Base-by-base conservation (phyloP, 2,329 filamentous ascomycete species). In the Microcyclosporella mali region DNA sequence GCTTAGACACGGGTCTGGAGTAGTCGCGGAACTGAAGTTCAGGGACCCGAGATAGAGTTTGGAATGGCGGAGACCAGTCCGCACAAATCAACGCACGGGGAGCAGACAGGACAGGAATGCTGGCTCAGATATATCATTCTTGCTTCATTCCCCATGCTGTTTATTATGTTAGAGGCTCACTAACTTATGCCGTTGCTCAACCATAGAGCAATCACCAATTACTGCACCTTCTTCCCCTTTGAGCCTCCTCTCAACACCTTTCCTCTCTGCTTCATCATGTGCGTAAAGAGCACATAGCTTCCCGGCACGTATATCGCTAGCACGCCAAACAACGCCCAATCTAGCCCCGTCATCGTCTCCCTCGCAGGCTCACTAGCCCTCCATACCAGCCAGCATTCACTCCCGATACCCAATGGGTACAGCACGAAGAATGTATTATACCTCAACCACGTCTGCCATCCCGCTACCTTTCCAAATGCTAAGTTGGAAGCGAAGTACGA, bases 371-470 rank as follows among this genome's bases (percentile, higher is more conserved):
- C 73, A 37, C 84, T 75, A 1, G 86, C 55, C 43, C 75, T 71
- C 62, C 81, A 87, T 40, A 97, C 81, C 58, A 95, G 75, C 66
- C 77, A 79, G 58, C 84, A 86, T 74, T 98, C 92, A 68, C 85
- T 92, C 31, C 77, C 73, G 60, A 97, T 95, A 32, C 92, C 92
- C 46, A 97, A 64, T 1, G 92, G 92, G 68, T 98, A 98, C 16
- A 98, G 77, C 29, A 95, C 70, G 58, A 87, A 88, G 69, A 98
- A 98, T 6, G 86, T 88, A 66, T 94, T 95, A 68, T 95, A 81
- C 44, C 88, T 75, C 66, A 94, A 70, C 85, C 88, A 94, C 29
- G 79, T 80, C 61, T 95, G 75, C 46, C 74, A 70, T 1, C 58
- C 63, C 0, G 88, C 86, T 21, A 84, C 78, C 0, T 56, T 55